Evolutionary conservation across 768 basidiomycete genomes (phyloP).

Genomic region (Gloeopeniophorella convolvens): DNA sequence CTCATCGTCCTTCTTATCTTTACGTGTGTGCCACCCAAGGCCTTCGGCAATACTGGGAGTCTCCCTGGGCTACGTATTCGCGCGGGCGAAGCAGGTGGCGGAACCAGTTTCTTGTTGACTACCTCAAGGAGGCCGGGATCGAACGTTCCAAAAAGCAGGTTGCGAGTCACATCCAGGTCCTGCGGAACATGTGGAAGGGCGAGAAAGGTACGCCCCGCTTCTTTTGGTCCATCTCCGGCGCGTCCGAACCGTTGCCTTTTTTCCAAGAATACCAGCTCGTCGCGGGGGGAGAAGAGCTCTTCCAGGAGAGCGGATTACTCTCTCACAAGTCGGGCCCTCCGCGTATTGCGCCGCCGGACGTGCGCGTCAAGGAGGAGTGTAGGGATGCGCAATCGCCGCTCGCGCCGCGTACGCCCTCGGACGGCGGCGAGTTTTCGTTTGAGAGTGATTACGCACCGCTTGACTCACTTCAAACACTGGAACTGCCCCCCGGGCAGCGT

Average conservation of each 20-base stretch:
- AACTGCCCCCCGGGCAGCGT: not conserved
- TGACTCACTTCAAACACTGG: not conserved
- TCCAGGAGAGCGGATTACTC: constrained; percentile 37
- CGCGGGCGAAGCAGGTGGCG: constrained; percentile 76
- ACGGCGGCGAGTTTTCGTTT: constrained; percentile 8
- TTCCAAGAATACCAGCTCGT: constrained; percentile 65
- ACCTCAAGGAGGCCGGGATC: constrained; percentile 63
- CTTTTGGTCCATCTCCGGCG: not conserved
- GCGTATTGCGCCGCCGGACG: constrained; percentile 11
- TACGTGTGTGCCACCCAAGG: constrained; percentile 34
- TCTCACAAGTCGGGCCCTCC: constrained; percentile 31
- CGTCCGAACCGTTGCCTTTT: constrained; percentile 20
- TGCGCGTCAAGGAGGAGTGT: constrained; percentile 36
- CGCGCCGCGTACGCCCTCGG: constrained; percentile 30
- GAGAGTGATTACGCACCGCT: constrained; percentile 3
- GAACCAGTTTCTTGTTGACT: constrained; percentile 81
- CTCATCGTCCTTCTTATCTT: constrained; percentile 2
- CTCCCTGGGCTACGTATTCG: constrained; percentile 74
- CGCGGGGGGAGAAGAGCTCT: constrained; percentile 72
- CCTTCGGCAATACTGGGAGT: constrained; percentile 71
- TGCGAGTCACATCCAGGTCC: constrained; percentile 81
- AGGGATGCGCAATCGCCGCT: constrained; percentile 8
- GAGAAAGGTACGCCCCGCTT: constrained; percentile 49
- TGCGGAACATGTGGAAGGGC: constrained; percentile 86
- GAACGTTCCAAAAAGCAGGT: constrained; percentile 81